Evolutionary conservation across 495 filamentous ascomycete species (phyloP), one percentile per base, ranked within the genome.

Genomic region (Endocarpon pusillum): DNA sequence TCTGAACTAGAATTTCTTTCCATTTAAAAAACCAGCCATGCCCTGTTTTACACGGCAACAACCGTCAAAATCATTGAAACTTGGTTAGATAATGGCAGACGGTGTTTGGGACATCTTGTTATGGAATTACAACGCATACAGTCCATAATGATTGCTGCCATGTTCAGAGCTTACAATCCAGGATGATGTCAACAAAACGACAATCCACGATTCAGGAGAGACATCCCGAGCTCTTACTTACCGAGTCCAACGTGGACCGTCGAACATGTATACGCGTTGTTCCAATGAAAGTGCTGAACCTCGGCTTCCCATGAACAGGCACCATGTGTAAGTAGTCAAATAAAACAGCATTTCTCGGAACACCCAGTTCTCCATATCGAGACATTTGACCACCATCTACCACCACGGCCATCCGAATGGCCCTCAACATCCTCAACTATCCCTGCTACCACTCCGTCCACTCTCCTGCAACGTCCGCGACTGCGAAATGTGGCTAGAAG

Each of bases 401-500:
- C 3, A 15, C 15, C 11, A 33, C 19, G 42, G 42, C 35, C 25
- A 42, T 45, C 34, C 40, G 37, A 32, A 14, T 18, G 3, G 42
- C 40, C 4, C 32, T 45, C 21, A 32, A 42, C 26, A 39, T 21
- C 20, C 42, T 45, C 27, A 32, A 36, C 10, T 6, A 24, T 21
- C 35, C 35, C 20, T 39, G 40, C 18, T 42, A 30, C 21, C 40
- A 45, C 22, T 25, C 23, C 23, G 8, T 25, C 23, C 23, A 8
- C 23, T 25, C 23, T 25, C 12, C 23, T 25, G 8, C 28, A 51
- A 61, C 26, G 51, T 56, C 6, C 52, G 43, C 1, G 55, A 65
- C 37, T 53, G 48, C 15, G 42, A 47, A 0, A 55, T 59, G 22
- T 71, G 66, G 66, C 52, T 50, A 33, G 52, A 60, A 31, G 65